Percentiles rank a stretch among this genome's conserved stretches.
Evolutionary conservation across 2,329 filamentous ascomycete genomes (phyloP).

Genomic region (Cytospora schulzeri): DNA sequence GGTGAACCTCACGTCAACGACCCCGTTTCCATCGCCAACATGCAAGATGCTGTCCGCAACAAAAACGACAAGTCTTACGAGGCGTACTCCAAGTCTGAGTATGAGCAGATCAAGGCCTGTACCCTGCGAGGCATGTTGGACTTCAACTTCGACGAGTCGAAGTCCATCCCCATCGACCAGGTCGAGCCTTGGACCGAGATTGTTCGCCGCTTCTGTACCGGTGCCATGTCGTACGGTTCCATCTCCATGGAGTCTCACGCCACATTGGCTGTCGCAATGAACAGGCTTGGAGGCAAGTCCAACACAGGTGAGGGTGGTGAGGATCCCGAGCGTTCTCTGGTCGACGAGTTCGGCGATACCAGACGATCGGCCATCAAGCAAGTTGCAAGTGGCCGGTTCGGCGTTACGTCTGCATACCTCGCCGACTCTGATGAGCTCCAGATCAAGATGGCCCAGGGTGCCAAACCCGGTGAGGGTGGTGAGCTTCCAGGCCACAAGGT

Average conservation of each 20-base stretch:
- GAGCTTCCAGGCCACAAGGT: conserved; percentile 97
- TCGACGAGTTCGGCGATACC: conserved; percentile 88
- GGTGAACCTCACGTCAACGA: conserved; percentile 96
- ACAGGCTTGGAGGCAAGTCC: conserved; percentile 91
- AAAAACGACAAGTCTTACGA: conserved; percentile 99
- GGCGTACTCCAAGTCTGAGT: conserved; percentile 89
- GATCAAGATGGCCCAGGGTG: conserved; percentile 99
- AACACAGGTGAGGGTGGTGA: conserved; percentile 98
- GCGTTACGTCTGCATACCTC: conserved; percentile 92
- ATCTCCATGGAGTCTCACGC: conserved; percentile 99
- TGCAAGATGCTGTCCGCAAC: conserved; percentile 92
- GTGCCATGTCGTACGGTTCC: conserved; percentile 97
- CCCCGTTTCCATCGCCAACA: conserved; percentile 90
- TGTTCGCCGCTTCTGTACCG: conserved; percentile 92
- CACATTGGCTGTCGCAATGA: conserved; percentile 94
- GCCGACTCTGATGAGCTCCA: conserved; percentile 95
- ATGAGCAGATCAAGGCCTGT: conserved; percentile 95
- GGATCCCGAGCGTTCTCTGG: conserved; percentile 85
- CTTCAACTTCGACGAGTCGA: conserved; percentile 89
- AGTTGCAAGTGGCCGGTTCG: conserved; percentile 92
- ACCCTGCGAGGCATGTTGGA: conserved; percentile 92
- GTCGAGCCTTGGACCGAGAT: conserved; percentile 99
- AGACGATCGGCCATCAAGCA: conserved; percentile 99
- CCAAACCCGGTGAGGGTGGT: conserved; percentile 96
- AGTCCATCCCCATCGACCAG: conserved; percentile 88